Conservation (phyloP, 208 protist genomes). For the Acanthamoeba culbertsoni region DNA sequence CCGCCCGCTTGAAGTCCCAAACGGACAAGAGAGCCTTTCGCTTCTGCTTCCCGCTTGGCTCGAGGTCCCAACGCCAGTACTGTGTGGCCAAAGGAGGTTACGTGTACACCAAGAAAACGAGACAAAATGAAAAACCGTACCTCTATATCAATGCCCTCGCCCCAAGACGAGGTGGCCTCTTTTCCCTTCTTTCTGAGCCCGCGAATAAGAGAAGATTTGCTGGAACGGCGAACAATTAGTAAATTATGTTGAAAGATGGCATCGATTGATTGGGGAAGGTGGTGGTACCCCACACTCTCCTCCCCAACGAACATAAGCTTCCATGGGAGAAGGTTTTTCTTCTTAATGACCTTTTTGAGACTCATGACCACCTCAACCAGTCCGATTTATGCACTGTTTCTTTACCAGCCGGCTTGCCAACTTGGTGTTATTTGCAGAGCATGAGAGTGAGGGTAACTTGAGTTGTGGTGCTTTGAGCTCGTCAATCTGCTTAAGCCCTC, state of each 20-base stretch:
- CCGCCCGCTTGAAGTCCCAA: slow-evolving; percentile 16
- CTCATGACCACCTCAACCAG: no score
- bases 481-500: no score
- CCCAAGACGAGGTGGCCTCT: background rate
- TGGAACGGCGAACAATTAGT: background rate
- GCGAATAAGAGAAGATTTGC: background rate
- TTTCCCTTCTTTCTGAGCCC: background rate
- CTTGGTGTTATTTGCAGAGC: no score
- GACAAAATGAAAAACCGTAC: background rate
- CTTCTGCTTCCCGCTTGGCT: background rate
- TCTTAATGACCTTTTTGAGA: background rate
- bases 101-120: background rate
- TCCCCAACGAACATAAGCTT: slow-evolving; percentile 24
- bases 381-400: no score
- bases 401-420: no score
- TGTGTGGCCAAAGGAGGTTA: background rate
- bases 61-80: slow-evolving; percentile 6
- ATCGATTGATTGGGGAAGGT: background rate
- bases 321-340: background rate
- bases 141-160: background rate
- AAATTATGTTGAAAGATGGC: background rate
- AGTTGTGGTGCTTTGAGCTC: no score
- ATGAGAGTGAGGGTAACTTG: no score
- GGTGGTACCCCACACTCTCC: background rate
- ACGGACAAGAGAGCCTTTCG: slow-evolving; percentile 12